These are phyloP conservation scores for Scenedesmus sp. DNA, from an alignment of 163 green algal species.

Conservation along the genomic window DNA sequence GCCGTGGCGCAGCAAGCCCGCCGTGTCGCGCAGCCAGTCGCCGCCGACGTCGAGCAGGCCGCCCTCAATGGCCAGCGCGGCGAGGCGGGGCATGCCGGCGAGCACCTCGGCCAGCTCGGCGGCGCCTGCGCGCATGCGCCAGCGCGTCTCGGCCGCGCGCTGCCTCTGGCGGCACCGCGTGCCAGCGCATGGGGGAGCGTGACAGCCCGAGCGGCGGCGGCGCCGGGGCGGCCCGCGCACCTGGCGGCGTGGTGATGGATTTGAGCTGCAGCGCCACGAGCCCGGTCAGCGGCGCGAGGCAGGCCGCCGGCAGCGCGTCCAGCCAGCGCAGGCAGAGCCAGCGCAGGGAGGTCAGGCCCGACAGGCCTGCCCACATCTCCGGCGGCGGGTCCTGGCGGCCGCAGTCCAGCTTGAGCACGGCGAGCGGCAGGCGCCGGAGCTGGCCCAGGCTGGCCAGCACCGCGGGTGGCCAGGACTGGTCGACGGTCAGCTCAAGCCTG, in stretches of 20 bases:
- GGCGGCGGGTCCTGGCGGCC: slow-evolving; percentile 7
- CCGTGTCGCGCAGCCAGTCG: slow-evolving; percentile 28
- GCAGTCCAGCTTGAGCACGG: slow-evolving; percentile 33
- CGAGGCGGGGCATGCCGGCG: slow-evolving; percentile 13
- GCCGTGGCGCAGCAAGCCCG: slow-evolving; percentile 18
- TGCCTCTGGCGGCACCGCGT: not conserved
- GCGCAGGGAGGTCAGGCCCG: not conserved
- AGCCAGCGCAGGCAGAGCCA: slow-evolving; percentile 31
- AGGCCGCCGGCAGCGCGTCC: not conserved
- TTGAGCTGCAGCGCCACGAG: slow-evolving; percentile 27
- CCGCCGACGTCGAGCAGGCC: slow-evolving; percentile 29
- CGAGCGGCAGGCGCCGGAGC: not conserved
- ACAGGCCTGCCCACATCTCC: slow-evolving; percentile 28
- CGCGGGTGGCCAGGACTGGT: slow-evolving; percentile 21
- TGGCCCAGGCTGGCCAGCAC: slow-evolving; percentile 37
- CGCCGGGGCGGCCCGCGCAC: not conserved
- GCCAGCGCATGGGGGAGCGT: not conserved
- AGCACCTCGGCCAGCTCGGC: slow-evolving; percentile 35
- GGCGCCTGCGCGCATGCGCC: too few species aligned
- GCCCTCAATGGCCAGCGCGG: slow-evolving; percentile 37
- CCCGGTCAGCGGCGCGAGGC: not conserved
- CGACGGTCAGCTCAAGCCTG: slow-evolving; percentile 39
- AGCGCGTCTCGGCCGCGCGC: too few species aligned
- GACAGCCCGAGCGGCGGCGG: not conserved
- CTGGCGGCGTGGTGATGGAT: slow-evolving; percentile 2